Conservation (phyloP, 176 grass and related monocot genomes). For the Juncus effusus region DNA sequence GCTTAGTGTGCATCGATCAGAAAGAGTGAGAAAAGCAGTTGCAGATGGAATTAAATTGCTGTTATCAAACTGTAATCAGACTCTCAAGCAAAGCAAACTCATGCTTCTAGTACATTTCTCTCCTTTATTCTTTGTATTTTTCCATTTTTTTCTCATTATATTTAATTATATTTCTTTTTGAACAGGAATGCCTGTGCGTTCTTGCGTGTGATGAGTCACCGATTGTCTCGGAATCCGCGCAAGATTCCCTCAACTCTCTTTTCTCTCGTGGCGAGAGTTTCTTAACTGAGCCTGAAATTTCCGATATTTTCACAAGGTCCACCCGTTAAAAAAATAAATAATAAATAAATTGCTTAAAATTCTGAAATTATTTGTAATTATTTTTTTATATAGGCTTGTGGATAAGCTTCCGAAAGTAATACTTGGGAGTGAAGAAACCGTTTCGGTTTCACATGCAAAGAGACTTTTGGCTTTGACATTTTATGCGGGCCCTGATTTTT, state of each 20-base stretch:
- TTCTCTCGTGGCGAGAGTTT: constrained; percentile 49
- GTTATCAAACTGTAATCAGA: constrained; percentile 56
- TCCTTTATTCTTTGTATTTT: background rate
- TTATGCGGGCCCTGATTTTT: constrained; percentile 78
- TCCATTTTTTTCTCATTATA: constrained; percentile 24
- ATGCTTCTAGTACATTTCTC: constrained; percentile 63
- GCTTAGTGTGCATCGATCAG: constrained; percentile 84
- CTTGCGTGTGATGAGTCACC: constrained; percentile 60
- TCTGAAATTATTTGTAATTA: constrained; percentile 33
- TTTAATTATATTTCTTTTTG: constrained; percentile 32
- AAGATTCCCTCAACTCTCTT: constrained; percentile 62
- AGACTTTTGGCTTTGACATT: constrained; percentile 75
- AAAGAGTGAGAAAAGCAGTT: constrained; percentile 75
- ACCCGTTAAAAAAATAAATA: constrained; percentile 10
- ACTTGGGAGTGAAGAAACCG: constrained; percentile 74
- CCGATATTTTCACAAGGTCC: constrained; percentile 82
- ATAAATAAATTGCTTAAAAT: constrained; percentile 31
- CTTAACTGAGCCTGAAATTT: constrained; percentile 69
- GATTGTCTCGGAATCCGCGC: constrained; percentile 64
- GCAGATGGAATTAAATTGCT: constrained; percentile 58
- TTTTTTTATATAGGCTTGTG: constrained; percentile 57
- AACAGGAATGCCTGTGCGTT: constrained; percentile 85
- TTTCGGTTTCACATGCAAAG: constrained; percentile 70
- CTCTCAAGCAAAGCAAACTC: constrained; percentile 65
- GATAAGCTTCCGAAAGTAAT: constrained; percentile 67